phyloP scores from a whole-genome alignment of 768 basidiomycete genomes.

The Suillus discolor region DNA sequence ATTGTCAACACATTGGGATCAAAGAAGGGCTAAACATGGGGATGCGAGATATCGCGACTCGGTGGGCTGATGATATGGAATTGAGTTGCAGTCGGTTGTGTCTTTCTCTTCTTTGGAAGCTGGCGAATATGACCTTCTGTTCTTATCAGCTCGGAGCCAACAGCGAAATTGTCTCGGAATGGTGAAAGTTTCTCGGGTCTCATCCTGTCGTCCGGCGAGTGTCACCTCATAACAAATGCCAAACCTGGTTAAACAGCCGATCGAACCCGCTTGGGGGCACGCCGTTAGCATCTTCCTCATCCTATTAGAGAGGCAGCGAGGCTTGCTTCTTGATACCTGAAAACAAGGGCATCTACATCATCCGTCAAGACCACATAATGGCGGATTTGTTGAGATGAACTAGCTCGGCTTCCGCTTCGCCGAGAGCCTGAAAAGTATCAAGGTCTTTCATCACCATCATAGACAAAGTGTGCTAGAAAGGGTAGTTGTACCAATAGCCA shows the following conservation, averaged over 20 bases:
- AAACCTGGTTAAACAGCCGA: neutral
- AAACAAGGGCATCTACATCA: constrained; percentile 50
- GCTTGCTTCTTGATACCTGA: constrained; percentile 50
- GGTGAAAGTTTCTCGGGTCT: neutral
- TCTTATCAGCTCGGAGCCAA: neutral
- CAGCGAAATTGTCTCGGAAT: neutral
- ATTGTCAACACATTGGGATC: neutral
- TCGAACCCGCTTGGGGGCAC: neutral
- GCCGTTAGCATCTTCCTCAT: neutral
- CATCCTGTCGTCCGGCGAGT: neutral
- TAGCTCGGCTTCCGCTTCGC: constrained; percentile 54
- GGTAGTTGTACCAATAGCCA: constrained; percentile 39
- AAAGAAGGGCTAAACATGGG: neutral
- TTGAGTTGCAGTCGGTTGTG: neutral
- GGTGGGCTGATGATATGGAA: neutral
- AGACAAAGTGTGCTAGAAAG: constrained; percentile 47
- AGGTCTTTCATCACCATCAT: constrained; percentile 47
- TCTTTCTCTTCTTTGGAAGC: neutral
- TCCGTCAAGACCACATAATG: constrained; percentile 46
- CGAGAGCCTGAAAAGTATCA: constrained; percentile 37
- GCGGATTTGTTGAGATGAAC: constrained; percentile 41
- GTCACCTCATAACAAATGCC: neutral
- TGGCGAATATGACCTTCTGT: neutral
- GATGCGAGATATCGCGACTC: neutral
- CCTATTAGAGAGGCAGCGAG: neutral